Evolutionary conservation across 2,329 filamentous ascomycete species (phyloP).

Genomic region (Colletotrichum musae): DNA sequence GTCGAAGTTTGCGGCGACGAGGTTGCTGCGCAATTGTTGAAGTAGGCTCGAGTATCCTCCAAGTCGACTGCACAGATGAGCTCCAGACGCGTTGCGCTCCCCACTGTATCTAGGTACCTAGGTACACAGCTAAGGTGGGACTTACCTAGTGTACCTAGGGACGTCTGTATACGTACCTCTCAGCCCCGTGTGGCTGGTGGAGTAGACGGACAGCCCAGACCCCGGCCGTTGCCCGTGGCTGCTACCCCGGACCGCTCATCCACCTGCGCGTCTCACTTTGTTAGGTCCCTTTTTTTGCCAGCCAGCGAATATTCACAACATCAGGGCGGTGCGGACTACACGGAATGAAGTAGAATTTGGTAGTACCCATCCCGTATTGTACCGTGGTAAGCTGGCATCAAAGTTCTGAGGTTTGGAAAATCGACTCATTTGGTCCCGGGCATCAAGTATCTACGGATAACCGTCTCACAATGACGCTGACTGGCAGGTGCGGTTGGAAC

Average conservation of each 20-base stretch:
- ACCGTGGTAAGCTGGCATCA: too few relatives aligned
- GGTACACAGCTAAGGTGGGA: too few relatives aligned
- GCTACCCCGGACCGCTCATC: conserved; percentile 34
- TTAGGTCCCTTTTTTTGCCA: too few relatives aligned
- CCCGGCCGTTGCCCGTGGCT: neutral
- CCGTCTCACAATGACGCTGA: conserved; percentile 21
- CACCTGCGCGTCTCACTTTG: conserved; percentile 6
- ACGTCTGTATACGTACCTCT: conserved; percentile 11
- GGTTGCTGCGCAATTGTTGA: conserved; percentile 6
- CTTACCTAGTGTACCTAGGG: too few relatives aligned
- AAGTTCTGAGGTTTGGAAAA: too few relatives aligned
- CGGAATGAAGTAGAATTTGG: too few relatives aligned
- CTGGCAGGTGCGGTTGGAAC: neutral
- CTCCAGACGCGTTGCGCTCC: conserved; percentile 31
- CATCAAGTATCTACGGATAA: too few relatives aligned
- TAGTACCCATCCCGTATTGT: too few relatives aligned
- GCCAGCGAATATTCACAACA: too few relatives aligned
- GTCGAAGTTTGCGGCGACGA: neutral
- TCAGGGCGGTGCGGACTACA: too few relatives aligned
- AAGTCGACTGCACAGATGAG: conserved; percentile 1
- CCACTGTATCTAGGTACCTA: neutral
- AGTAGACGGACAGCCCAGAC: neutral
- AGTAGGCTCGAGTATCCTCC: neutral
- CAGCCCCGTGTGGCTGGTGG: conserved; percentile 26
- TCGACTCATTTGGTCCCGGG: too few relatives aligned